Evolutionary conservation across 768 basidiomycete species (phyloP), one percentile per base, ranked within the genome.

Genomic region (Collybiopsis luxurians): DNA sequence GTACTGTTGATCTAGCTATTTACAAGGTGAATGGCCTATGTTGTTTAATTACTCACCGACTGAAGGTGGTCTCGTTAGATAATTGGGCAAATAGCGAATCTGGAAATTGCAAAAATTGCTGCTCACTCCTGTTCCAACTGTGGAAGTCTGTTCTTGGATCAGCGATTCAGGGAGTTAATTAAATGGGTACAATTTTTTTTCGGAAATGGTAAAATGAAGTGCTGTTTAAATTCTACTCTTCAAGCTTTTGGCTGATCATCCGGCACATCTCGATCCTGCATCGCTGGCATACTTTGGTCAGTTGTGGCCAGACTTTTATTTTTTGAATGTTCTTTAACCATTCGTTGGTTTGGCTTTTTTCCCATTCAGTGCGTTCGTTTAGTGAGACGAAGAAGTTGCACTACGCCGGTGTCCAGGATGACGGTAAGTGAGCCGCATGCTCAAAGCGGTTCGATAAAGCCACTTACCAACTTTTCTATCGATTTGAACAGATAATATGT

Each of bases 41-140:
- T 23, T 12, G n/a, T n/a, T n/a, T n/a, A n/a, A n/a, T n/a, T n/a
- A n/a, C n/a, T n/a, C n/a, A n/a, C n/a, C n/a, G n/a, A n/a, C n/a
- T n/a, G n/a, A n/a, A n/a, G n/a, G n/a, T n/a, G n/a, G n/a, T n/a
- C n/a, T n/a, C n/a, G n/a, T 27, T 61, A 79, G 79, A 89, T 95
- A 48, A 89, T 89, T 53, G 93, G 92, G 4, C 81, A 90, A 61
- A 78, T 90, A 69, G 75, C 85, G 11, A 83, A 84, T 64, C 80
- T 95, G n/a, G 92, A 95, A 69, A 93, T 95, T 58, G 92, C 92
- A 44, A 92, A 95, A 72, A 87, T 95, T 73, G 90, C 89, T 59
- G 91, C 91, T 13, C 79, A 92, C 53, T 91, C 89, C 46, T 92
- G 93, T 2, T 87, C 90, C 6, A 94, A 90, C 65, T 92, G 90